A percentile compares a stretch with the other conserved stretches of the same genome.
Evolutionary conservation across 1,139 yeast species (phyloP).

Genomic region (Blastobotrys capitulatus): DNA sequence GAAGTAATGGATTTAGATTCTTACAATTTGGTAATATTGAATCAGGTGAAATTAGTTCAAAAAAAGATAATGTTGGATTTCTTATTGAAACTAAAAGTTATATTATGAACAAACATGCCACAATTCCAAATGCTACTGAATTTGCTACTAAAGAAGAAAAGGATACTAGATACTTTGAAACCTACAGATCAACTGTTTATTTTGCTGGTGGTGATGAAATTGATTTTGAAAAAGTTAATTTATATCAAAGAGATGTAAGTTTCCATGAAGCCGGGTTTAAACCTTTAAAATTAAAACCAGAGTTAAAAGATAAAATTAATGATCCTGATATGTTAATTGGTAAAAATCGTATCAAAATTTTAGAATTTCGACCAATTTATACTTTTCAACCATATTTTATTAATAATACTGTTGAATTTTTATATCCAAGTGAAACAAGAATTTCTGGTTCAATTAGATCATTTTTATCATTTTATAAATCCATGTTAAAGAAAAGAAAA

Average conservation of each 20-base stretch:
- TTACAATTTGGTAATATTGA: not conserved
- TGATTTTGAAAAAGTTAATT: too few relatives aligned
- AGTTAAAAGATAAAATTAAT: not conserved
- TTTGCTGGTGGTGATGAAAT: too few relatives aligned
- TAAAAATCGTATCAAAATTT: slow-evolving; percentile 39
- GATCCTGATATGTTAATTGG: slow-evolving; percentile 30
- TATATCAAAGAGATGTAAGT: too few relatives aligned
- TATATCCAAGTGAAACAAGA: slow-evolving; percentile 53
- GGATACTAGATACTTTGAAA: too few relatives aligned
- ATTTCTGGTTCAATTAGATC: slow-evolving; percentile 61
- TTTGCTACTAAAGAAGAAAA: too few relatives aligned
- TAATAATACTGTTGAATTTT: slow-evolving; percentile 50
- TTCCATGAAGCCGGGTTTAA: too few relatives aligned
- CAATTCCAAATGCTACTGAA: slow-evolving; percentile 22
- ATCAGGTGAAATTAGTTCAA: not conserved
- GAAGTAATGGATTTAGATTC: not conserved
- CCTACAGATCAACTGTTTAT: too few relatives aligned
- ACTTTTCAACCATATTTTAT: slow-evolving; percentile 39
- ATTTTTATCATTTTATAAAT: slow-evolving; percentile 60
- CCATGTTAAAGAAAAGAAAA: slow-evolving; percentile 42
- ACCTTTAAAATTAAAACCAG: too few relatives aligned
- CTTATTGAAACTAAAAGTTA: slow-evolving; percentile 66
- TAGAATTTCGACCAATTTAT: slow-evolving; percentile 57
- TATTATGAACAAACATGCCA: slow-evolving; percentile 53
- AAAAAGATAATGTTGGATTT: not conserved